A percentile compares a stretch with the other conserved stretches of the same genome.
These are phyloP conservation scores for Saccharomycopsis crataegensis DNA, from an alignment of 1,139 yeast species.

Conservation along the genomic window DNA sequence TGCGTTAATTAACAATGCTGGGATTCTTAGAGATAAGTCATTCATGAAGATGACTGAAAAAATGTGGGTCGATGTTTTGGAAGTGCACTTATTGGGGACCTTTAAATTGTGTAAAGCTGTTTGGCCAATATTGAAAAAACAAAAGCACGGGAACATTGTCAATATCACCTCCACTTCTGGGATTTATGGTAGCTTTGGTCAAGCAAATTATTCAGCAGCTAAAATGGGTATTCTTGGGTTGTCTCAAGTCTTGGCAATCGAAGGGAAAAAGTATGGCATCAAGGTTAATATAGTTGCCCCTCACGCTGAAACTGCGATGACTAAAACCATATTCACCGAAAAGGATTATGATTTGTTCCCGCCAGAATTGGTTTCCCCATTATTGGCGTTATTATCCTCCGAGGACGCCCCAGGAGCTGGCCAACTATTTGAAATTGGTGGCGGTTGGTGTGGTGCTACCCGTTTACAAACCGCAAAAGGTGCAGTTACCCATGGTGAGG, in stretches of 20 bases:
- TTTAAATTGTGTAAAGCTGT: conserved; percentile 81
- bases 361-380: conserved; percentile 88
- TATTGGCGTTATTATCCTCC: conserved; percentile 68
- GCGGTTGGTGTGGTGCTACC: conserved; percentile 93
- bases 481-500: conserved; percentile 48
- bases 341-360: conserved; percentile 77
- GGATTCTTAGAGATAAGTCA: conserved; percentile 86
- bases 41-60: conserved; percentile 76
- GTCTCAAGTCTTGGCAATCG: conserved; percentile 79
- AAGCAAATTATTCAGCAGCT: conserved; percentile 92
- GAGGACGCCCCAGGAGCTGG: conserved; percentile 68
- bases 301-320: conserved; percentile 97
- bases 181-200: conserved; percentile 96
- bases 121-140: conserved; percentile 82
- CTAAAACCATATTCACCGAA: conserved; percentile 69
- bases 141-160: conserved; percentile 73
- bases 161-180: conserved; percentile 95
- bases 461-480: conserved; percentile 95
- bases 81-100: conserved; percentile 80
- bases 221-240: conserved; percentile 85
- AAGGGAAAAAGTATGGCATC: conserved; percentile 76
- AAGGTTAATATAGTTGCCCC: conserved; percentile 86
- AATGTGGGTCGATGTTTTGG: conserved; percentile 77
- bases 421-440: conserved; percentile 65
- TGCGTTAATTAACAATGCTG: conserved; percentile 80